Evolutionary conservation across 2,329 filamentous ascomycete species (phyloP).

Genomic region (Paraconiothyrium sp.): DNA sequence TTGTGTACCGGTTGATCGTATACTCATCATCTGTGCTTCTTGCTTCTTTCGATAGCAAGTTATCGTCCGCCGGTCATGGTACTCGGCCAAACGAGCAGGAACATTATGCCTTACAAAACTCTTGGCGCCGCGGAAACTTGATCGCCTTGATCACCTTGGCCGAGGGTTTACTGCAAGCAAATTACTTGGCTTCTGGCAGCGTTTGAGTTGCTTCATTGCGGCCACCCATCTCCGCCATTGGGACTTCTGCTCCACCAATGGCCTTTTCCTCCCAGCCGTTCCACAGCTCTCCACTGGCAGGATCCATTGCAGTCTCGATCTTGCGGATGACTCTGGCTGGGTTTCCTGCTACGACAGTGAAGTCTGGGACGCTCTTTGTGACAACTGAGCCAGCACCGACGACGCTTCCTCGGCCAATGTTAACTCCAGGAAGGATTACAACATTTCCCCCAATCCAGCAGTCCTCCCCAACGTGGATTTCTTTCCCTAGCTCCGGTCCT

Average conservation of each 20-base stretch:
- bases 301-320: constrained; percentile 48
- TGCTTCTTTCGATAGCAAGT: neutral
- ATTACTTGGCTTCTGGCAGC: constrained; percentile 12
- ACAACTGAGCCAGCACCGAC: constrained; percentile 87
- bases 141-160: constrained; percentile 6
- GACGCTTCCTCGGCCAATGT: constrained; percentile 76
- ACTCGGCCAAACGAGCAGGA: neutral
- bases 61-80: neutral
- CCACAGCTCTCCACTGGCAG: constrained; percentile 28
- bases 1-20: too few relatives aligned
- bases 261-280: constrained; percentile 74
- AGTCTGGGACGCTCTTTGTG: constrained; percentile 77
- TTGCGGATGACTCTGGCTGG: constrained; percentile 70
- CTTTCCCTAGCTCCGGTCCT: constrained; percentile 78
- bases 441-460: constrained; percentile 61
- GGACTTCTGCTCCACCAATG: constrained; percentile 78
- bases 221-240: constrained; percentile 77
- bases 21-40: neutral
- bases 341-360: constrained; percentile 72
- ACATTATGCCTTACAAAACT: constrained; percentile 3
- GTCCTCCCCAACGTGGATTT: constrained; percentile 80
- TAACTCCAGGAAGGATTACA: constrained; percentile 76
- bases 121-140: neutral
- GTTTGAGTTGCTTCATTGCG: constrained; percentile 62
- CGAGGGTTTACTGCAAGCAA: constrained; percentile 9